Evolutionary conservation across 192 early-diverging fungal genomes (phyloP), one percentile per base, ranked within the genome.

Genomic region (Mortierella claussenii): DNA sequence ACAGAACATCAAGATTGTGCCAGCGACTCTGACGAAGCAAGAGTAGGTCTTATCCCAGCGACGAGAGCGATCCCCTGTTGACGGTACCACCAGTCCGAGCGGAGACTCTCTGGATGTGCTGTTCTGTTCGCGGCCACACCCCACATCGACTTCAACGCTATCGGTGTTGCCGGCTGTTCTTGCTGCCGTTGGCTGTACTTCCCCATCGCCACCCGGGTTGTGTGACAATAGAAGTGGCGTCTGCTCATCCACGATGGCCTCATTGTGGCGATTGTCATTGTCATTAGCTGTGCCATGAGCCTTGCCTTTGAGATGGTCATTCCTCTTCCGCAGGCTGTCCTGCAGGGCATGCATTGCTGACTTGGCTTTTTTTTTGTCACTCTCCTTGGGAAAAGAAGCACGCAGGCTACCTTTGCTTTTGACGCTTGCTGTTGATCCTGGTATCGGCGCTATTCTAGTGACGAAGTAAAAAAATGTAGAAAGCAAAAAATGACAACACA

Each of bases 211-310:
- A n/a, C n/a, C n/a, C n/a, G 49, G 4, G 51, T n/a, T 55, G 52
- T 55, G 42, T 24, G 51, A 23, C 42, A 33, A 17, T 26, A 62
- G 24, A 33, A 63, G 60, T 42, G 67, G 67, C 8, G 67, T 69
- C 23, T 54, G 67, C 23, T 69, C 67, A 36, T 43, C 17, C 40
- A 36, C 49, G n/a, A 12, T 53, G 37, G 60, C 67, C 24, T 48
- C 44, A 32, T 23, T 54, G 53, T 44, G 17, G 52, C 51, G 46
- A 61, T 15, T 33, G 36, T 20, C 46, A 56, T 23, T 56, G 54
- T 11, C 21, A 17, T 56, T 37, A 13, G 7, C 37, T 40, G 37
- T 40, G 37, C 8, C 37, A 53, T 53, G 6, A 9, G 6, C 28
- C 12, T 28, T 53, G 28, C 18, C 15, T 36, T 34, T 55, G 18